Conservation (phyloP, 108 stramenopile species). For the Craspedostauros australis region DNA sequence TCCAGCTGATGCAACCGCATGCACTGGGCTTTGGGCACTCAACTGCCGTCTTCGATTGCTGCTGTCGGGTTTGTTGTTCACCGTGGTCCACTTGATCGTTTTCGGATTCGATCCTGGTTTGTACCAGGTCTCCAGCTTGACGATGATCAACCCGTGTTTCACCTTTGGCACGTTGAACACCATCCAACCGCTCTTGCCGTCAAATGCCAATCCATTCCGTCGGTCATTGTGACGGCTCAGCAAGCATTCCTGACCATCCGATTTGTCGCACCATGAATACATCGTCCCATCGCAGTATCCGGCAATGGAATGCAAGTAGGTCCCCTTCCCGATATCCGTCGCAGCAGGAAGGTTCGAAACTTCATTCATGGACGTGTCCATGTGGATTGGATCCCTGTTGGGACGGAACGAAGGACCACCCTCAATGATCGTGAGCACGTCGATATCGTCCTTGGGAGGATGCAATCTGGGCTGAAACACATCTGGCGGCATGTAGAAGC, state of each 20-base stretch:
- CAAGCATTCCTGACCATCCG: conserved; percentile 31
- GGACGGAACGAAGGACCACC: conserved; percentile 14
- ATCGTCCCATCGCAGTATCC: conserved; percentile 64
- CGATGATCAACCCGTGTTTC: conserved; percentile 48
- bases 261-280: conserved; percentile 41
- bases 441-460: conserved; percentile 50
- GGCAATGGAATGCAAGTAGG: conserved; percentile 10
- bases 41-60: too few relatives aligned
- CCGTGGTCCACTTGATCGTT: too few relatives aligned
- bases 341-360: conserved; percentile 6
- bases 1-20: too few relatives aligned
- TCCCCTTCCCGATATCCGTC: conserved; percentile 9
- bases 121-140: conserved; percentile 42
- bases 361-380: conserved; percentile 5
- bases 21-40: too few relatives aligned
- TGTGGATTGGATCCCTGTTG: conserved; percentile 8
- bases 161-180: conserved; percentile 42
- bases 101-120: too few relatives aligned
- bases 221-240: conserved; percentile 64
- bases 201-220: conserved; percentile 44
- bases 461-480: conserved; percentile 37
- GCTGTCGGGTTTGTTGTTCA: too few relatives aligned
- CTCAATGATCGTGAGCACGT: conserved; percentile 58
- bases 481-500: conserved; percentile 49
- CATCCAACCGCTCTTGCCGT: conserved; percentile 60